Percentiles rank a stretch among this genome's conserved stretches.
phyloP scores from a whole-genome alignment of 208 protist species.

The Phytomonas francai region DNA sequence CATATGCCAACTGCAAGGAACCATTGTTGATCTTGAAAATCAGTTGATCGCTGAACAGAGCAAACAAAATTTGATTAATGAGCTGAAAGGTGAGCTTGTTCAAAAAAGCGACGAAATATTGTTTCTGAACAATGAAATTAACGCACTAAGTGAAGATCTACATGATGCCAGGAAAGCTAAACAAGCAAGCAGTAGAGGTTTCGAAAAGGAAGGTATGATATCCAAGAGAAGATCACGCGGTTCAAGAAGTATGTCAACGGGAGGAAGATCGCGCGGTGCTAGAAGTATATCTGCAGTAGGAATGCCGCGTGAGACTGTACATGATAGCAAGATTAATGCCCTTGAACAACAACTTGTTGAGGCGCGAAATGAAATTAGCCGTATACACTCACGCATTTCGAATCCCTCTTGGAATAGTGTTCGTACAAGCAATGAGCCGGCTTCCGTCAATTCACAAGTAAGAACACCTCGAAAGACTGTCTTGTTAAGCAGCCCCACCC shows the following conservation, averaged over 20 bases:
- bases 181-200: conserved; percentile 25
- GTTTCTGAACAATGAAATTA: neutral
- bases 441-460: conserved; percentile 15
- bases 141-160: neutral
- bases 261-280: neutral
- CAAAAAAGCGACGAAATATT: conserved; percentile 1
- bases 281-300: neutral
- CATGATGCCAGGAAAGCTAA: conserved; percentile 12
- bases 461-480: conserved; percentile 16
- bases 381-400: neutral
- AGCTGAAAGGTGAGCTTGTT: conserved; percentile 24
- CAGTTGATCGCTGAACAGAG: conserved; percentile 26
- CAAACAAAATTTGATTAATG: conserved; percentile 14
- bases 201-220: conserved; percentile 21
- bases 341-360: conserved; percentile 8
- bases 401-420: neutral
- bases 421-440: conserved; percentile 4
- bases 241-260: neutral
- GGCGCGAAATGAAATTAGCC: neutral
- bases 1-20: conserved; percentile 26
- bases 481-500: conserved; percentile 17
- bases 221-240: neutral
- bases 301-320: neutral
- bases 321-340: conserved; percentile 1
- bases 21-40: conserved; percentile 27